Percentiles rank a stretch among this genome's conserved stretches.
Conservation (phyloP, 2,329 filamentous ascomycete species). For the Trichoderma pleuroti region DNA sequence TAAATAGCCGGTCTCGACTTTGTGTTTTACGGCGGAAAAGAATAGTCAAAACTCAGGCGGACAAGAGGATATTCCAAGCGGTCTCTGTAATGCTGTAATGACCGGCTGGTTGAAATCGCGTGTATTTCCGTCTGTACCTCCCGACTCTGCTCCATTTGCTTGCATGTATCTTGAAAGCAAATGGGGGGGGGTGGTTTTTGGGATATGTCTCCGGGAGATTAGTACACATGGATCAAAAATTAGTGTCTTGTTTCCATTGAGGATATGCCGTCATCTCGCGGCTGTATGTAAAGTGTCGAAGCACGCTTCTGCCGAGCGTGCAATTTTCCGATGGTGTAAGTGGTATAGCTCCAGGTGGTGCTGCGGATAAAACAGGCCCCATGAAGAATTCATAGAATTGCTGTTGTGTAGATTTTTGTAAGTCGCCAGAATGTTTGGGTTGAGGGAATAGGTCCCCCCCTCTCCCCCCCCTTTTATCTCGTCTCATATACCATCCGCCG, state of each 20-base stretch:
- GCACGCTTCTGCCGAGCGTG: background rate
- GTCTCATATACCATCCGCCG: conserved; percentile 1
- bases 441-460: background rate
- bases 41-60: background rate
- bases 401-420: background rate
- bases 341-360: background rate
- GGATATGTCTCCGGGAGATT: background rate
- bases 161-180: background rate
- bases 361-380: background rate
- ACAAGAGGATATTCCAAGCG: background rate
- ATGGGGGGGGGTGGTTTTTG: background rate
- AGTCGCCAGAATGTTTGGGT: background rate
- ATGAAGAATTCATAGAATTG: background rate
- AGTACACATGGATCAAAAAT: background rate
- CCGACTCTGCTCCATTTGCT: background rate
- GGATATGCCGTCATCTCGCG: background rate
- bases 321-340: background rate
- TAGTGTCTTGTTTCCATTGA: background rate
- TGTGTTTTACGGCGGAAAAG: background rate
- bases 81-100: background rate
- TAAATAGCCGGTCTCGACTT: background rate
- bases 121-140: background rate
- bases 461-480: background rate
- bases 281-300: background rate
- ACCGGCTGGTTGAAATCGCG: background rate